Percentiles rank a stretch among this genome's conserved stretches.
These are phyloP conservation scores for Datisca glomerata DNA, from an alignment of 306 rosid genomes.

Conservation along the genomic window DNA sequence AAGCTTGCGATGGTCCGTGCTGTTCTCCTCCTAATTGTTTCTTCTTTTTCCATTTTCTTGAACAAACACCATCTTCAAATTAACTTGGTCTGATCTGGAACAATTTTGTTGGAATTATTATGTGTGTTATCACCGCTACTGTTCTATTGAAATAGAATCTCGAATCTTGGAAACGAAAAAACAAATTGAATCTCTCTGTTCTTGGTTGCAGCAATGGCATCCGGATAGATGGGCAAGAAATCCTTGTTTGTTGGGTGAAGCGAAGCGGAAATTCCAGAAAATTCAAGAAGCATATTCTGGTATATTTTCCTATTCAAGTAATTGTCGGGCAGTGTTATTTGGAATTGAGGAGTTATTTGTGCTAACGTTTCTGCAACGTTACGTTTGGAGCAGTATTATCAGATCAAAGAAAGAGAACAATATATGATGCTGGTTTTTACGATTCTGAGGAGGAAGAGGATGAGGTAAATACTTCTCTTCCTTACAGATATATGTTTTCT, in stretches of 20 bases:
- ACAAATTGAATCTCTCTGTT: too few species aligned
- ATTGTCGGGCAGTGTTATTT: neutral
- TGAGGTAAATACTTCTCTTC: conserved; percentile 32
- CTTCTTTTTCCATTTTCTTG: too few species aligned
- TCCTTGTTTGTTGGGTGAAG: conserved; percentile 43
- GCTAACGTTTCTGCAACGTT: neutral
- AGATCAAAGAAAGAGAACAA: conserved; percentile 38
- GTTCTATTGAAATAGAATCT: too few species aligned
- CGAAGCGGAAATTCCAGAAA: conserved; percentile 58
- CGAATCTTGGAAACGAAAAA: too few species aligned
- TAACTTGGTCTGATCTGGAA: too few species aligned
- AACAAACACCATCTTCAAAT: too few species aligned
- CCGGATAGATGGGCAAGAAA: conserved; percentile 64
- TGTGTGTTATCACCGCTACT: too few species aligned
- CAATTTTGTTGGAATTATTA: neutral
- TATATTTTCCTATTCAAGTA: neutral
- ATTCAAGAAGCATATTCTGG: conserved; percentile 90
- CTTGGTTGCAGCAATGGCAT: conserved; percentile 60
- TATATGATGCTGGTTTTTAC: conserved; percentile 61
- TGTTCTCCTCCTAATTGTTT: too few species aligned
- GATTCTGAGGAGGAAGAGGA: conserved; percentile 54
- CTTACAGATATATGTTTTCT: too few species aligned
- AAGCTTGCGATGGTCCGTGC: conserved; percentile 60
- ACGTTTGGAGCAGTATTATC: conserved; percentile 46
- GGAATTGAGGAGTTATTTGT: neutral